These are phyloP conservation scores for Epichloe elymi DNA, from an alignment of 2,329 filamentous ascomycete species.

Conservation along the genomic window DNA sequence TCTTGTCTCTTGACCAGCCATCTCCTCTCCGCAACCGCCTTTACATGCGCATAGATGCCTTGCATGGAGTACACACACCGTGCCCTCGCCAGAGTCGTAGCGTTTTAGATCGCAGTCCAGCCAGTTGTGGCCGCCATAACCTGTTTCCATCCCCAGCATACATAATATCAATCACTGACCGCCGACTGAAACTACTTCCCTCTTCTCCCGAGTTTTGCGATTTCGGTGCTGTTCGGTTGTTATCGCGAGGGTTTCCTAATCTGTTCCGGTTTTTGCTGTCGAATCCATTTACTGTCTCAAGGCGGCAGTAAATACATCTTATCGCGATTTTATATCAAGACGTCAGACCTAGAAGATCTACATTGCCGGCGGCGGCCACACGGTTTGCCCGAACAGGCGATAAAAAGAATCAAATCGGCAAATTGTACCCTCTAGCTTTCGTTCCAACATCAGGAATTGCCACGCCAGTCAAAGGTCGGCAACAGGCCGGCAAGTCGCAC, in stretches of 20 bases:
- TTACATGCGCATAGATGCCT: not conserved
- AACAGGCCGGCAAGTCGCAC: not conserved
- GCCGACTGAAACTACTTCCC: constrained; percentile 23
- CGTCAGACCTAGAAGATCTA: constrained; percentile 10
- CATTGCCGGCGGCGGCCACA: constrained; percentile 26
- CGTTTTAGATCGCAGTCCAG: not conserved
- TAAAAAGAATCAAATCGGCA: not conserved
- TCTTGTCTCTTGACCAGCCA: not conserved
- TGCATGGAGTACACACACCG: not conserved
- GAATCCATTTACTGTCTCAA: constrained; percentile 11
- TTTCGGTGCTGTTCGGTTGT: constrained; percentile 20
- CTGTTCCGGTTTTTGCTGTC: constrained; percentile 4
- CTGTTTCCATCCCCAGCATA: constrained; percentile 16
- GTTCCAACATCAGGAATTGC: not conserved
- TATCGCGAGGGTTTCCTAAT: constrained; percentile 17
- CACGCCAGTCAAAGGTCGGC: not conserved
- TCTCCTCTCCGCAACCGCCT: not conserved
- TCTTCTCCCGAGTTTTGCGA: constrained; percentile 29
- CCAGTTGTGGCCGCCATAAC: not conserved
- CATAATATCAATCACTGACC: constrained; percentile 34
- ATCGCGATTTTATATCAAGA: not conserved
- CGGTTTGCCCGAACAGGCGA: not conserved
- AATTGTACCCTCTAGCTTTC: too few relatives aligned
- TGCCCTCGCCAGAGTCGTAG: not conserved
- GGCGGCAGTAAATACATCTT: constrained; percentile 6